These are phyloP conservation scores for Rosa persica DNA, from an alignment of 306 rosid genomes.

Conservation along the genomic window DNA sequence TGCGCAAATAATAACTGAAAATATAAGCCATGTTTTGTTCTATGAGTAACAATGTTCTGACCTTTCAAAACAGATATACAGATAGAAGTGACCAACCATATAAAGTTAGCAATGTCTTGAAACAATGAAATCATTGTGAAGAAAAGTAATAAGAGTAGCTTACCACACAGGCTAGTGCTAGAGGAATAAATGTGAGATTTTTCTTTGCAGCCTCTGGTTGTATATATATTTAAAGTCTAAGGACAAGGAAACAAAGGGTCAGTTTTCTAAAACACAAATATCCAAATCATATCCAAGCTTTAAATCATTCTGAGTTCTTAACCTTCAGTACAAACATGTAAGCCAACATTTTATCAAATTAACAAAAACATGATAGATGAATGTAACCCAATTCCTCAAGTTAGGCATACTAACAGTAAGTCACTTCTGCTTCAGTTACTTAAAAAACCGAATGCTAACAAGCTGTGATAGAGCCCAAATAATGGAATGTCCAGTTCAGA, in stretches of 20 bases:
- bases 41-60: not conserved
- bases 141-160: constrained; percentile 20
- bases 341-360: too few species aligned
- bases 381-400: too few species aligned
- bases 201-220: constrained; percentile 68
- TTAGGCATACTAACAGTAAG: too few species aligned
- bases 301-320: not conserved
- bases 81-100: not conserved
- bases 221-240: constrained; percentile 64
- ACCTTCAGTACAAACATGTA: not conserved
- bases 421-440: too few species aligned
- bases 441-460: too few species aligned
- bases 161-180: constrained; percentile 99
- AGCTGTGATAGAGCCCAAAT: too few species aligned
- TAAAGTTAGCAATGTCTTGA: constrained; percentile 3
- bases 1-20: too few species aligned
- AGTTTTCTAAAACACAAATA: constrained; percentile 16
- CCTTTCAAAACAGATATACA: not conserved
- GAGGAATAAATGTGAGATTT: constrained; percentile 83
- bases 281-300: not conserved
- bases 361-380: too few species aligned
- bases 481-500: too few species aligned
- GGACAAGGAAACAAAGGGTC: constrained; percentile 25
- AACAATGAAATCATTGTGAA: not conserved
- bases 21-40: not conserved